phyloP scores from a whole-genome alignment of 768 basidiomycete species.

The Naematelia aurantialba region DNA sequence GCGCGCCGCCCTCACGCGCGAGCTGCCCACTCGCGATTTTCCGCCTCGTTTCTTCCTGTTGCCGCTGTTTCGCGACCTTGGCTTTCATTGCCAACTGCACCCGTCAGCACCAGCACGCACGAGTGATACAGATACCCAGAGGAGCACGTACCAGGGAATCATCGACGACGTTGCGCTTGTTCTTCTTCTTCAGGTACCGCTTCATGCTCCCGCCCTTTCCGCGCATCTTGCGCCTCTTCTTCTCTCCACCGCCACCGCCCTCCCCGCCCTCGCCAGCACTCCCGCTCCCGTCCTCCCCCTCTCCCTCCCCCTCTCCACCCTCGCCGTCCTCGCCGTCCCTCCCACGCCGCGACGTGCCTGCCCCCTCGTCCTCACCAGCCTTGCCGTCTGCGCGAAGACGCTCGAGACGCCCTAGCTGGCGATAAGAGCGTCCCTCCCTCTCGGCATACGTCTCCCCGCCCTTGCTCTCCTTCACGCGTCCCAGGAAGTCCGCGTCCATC shows the following conservation, averaged over 20 bases:
- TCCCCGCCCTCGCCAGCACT: no score
- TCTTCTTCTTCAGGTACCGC: slow-evolving; percentile 75
- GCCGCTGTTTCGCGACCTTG: slow-evolving; percentile 37
- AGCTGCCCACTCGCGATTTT: slow-evolving; percentile 30
- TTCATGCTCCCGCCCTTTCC: slow-evolving; percentile 79
- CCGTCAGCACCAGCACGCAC: no score
- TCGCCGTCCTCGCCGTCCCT: slow-evolving; percentile 55
- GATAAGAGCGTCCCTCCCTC: slow-evolving; percentile 38
- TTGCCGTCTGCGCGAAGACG: slow-evolving; percentile 69
- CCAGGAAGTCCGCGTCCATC: slow-evolving; percentile 53
- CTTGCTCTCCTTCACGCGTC: slow-evolving; percentile 39
- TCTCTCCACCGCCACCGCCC: no score
- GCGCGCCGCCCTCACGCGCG: slow-evolving; percentile 37
- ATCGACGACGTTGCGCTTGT: slow-evolving; percentile 87
- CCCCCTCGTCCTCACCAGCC: slow-evolving; percentile 55
- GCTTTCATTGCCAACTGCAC: slow-evolving; percentile 33
- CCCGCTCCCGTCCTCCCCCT: slow-evolving; percentile 36
- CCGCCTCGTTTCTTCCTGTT: slow-evolving; percentile 25
- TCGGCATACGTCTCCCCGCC: slow-evolving; percentile 48
- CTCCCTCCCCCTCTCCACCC: slow-evolving; percentile 52
- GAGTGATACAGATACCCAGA: background rate
- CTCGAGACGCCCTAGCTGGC: slow-evolving; percentile 59
- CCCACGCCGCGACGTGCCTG: slow-evolving; percentile 54
- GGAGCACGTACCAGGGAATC: slow-evolving; percentile 56
- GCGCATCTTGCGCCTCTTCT: slow-evolving; percentile 68